phyloP scores from a whole-genome alignment of 2,329 filamentous ascomycete genomes.

The Cercospora sp. region DNA sequence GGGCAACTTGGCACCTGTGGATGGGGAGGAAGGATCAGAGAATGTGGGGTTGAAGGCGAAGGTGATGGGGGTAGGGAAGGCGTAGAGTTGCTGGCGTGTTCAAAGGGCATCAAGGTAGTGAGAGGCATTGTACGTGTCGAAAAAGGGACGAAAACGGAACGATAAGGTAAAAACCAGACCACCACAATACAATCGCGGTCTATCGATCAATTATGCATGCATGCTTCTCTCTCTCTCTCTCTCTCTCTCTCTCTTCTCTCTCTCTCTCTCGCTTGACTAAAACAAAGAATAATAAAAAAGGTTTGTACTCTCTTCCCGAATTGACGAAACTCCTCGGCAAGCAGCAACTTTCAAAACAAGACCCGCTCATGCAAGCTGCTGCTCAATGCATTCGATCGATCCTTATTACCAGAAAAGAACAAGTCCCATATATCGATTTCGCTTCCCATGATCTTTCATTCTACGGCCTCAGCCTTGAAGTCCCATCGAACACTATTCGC shows the following conservation, averaged over 20 bases:
- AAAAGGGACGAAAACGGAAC: neutral
- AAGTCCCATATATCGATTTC: neutral
- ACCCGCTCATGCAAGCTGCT: conserved; percentile 2
- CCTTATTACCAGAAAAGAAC: neutral
- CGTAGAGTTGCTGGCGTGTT: neutral
- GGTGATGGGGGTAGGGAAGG: neutral
- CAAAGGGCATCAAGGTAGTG: too few species aligned
- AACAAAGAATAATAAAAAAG: neutral
- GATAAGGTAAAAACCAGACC: neutral
- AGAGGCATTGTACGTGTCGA: too few species aligned
- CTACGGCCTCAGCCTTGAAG: neutral
- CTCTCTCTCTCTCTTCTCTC: neutral
- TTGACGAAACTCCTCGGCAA: neutral
- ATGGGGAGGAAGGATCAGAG: neutral
- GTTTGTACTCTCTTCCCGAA: neutral
- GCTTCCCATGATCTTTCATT: neutral
- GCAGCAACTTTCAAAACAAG: neutral
- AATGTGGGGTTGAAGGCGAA: neutral
- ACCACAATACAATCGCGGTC: neutral
- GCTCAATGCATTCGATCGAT: conserved; percentile 2
- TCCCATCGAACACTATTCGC: too few species aligned
- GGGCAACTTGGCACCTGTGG: neutral
- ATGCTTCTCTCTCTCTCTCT: neutral
- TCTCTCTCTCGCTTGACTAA: neutral
- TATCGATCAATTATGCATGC: neutral